Percentiles rank a stretch among this genome's conserved stretches.
These are phyloP conservation scores for Coniosporium tulheliwenetii DNA, from an alignment of 2,329 filamentous ascomycete species.

Conservation along the genomic window DNA sequence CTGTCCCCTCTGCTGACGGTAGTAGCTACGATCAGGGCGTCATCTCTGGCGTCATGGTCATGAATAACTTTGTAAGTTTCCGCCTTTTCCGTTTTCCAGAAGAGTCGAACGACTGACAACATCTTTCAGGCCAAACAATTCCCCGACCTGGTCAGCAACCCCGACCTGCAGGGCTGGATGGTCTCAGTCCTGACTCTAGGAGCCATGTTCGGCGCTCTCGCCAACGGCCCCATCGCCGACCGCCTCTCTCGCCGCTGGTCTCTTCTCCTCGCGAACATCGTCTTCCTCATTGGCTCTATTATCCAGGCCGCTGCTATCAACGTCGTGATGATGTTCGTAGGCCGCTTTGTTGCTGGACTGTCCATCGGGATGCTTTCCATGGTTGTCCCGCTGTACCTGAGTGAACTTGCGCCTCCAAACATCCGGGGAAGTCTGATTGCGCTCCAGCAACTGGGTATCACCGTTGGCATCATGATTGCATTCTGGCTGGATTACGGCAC, in stretches of 20 bases:
- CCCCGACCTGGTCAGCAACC: not conserved
- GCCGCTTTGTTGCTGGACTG: slow-evolving; percentile 10
- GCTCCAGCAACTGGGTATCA: slow-evolving; percentile 1
- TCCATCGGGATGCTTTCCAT: slow-evolving; percentile 41
- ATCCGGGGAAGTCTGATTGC: not conserved
- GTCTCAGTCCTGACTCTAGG: not conserved
- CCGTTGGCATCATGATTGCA: slow-evolving; percentile 1
- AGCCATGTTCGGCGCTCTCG: not conserved
- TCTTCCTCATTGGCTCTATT: not conserved
- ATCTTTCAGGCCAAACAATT: not conserved
- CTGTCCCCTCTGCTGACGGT: not conserved
- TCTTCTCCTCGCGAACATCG: not conserved
- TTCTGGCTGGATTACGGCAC: slow-evolving; percentile 5
- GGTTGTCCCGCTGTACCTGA: slow-evolving; percentile 1
- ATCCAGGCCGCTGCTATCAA: not conserved
- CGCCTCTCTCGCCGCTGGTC: slow-evolving; percentile 1
- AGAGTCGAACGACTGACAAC: not conserved
- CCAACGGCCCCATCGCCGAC: not conserved
- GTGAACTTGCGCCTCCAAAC: not conserved
- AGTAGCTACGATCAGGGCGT: not conserved
- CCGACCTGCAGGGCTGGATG: not conserved
- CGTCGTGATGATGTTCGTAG: not conserved
- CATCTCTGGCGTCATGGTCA: not conserved
- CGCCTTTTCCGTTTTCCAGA: not conserved
- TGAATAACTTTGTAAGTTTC: not conserved